Base-by-base conservation (phyloP, 2,329 filamentous ascomycete genomes). In the Hypoxylon sp. region DNA sequence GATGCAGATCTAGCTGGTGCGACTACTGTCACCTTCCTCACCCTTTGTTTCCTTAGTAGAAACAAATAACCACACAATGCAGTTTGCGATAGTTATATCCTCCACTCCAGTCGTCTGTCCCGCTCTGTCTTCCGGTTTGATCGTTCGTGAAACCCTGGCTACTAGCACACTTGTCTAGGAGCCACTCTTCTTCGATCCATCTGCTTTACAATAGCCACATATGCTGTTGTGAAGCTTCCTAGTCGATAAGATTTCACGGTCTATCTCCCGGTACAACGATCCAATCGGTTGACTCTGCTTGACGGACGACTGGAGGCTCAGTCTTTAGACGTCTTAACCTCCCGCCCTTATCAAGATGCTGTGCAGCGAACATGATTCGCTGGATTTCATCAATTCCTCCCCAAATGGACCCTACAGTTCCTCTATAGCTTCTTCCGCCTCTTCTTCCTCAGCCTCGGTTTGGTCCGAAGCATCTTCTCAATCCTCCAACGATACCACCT, bases 401-500 rank as follows among this genome's bases (percentile, higher is more conserved):
- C 82, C 79, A 79, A 85, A 86, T 83, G 82, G 82, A 67, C 87
- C 90, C 72, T 95, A 93, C 81, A 88, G 88, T 78, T 88, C 89
- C 66, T 90, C 91, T 46, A 83, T 94, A 84, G 89, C 90, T 77
- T 91, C 91, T 63, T 92, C 92, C 74, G 89, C 91, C 65, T 94
- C 92, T 31, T 91, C 91, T 62, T 94, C 92, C 20, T 88, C 91
- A 64, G 88, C 90, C 62, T 96, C 93, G 35, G 86, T 94, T 75
- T 96, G 93, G 85, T 96, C 93, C 72, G 86, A 91, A 76, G 87
- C 85, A 56, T 91, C 89, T 62, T 90, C 89, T 20, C 91, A 93
- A 81, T 85, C 85, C 69, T 93, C 92, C 60, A 89, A 91, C 75
- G 90, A 91, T 68, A 90, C 90, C 44, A 90, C 89, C 61, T 80